Conservation (phyloP, 768 basidiomycete species). For the button mushroom (Agaricus bisporus) region DNA sequence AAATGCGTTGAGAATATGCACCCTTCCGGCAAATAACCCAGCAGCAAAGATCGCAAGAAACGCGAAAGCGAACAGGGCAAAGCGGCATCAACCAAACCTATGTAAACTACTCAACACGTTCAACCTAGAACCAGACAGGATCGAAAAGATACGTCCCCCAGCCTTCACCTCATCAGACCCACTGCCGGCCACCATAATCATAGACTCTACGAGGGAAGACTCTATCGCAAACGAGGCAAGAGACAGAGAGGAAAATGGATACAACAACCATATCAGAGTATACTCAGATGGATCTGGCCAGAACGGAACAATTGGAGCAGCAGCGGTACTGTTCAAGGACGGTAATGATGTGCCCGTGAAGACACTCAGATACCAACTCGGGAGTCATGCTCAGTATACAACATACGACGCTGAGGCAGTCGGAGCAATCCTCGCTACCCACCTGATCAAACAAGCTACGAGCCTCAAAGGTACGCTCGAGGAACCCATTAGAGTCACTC, state of each 20-base stretch:
- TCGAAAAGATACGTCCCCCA: slow-evolving; percentile 8
- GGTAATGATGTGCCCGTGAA: background rate
- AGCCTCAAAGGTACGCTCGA: background rate
- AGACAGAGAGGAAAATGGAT: background rate
- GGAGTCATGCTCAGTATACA: slow-evolving; percentile 12
- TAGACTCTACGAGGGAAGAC: slow-evolving; percentile 1
- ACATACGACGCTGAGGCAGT: slow-evolving; percentile 18
- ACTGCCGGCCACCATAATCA: background rate
- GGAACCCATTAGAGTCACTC: background rate
- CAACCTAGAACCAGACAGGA: background rate
- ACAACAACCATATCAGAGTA: slow-evolving; percentile 2
- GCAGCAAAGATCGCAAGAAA: slow-evolving; percentile 3
- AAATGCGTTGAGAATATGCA: slow-evolving; percentile 10
- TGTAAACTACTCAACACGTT: slow-evolving; percentile 7
- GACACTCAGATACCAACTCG: slow-evolving; percentile 12
- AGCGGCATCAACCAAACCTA: slow-evolving; percentile 4
- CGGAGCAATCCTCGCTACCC: slow-evolving; percentile 15
- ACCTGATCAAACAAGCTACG: slow-evolving; percentile 5
- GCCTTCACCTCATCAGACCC: background rate
- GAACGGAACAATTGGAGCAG: slow-evolving; percentile 17
- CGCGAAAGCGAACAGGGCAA: background rate
- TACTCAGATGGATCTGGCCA: slow-evolving; percentile 18
- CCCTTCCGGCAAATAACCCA: slow-evolving; percentile 12
- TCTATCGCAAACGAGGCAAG: slow-evolving; percentile 5
- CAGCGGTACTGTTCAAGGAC: slow-evolving; percentile 11